Conservation (phyloP, 306 rosid genomes). For the Quercus berberidifolia region DNA sequence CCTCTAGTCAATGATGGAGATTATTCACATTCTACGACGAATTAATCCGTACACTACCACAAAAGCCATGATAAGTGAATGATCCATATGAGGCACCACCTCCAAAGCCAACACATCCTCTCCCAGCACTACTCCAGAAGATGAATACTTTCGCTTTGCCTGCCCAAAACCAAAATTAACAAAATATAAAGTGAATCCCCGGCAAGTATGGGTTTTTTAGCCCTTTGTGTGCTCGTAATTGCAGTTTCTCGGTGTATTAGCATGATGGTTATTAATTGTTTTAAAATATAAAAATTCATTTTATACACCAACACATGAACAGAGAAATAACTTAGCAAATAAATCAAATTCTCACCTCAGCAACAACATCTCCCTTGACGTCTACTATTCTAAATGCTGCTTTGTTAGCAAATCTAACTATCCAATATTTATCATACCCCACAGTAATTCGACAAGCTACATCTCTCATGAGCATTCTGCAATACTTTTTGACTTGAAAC, state of each 20-base stretch:
- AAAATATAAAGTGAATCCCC: background rate
- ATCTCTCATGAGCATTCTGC: slow-evolving; percentile 34
- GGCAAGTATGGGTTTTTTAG: too few species aligned
- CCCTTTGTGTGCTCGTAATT: too few species aligned
- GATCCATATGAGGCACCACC: slow-evolving; percentile 46
- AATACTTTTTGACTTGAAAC: slow-evolving; percentile 58
- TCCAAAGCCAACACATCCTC: slow-evolving; percentile 65
- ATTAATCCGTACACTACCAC: slow-evolving; percentile 62
- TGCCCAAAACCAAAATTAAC: slow-evolving; percentile 19
- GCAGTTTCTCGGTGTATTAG: too few species aligned
- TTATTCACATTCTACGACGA: slow-evolving; percentile 47
- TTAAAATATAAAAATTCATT: too few species aligned
- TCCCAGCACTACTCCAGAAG: slow-evolving; percentile 53
- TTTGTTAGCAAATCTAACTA: slow-evolving; percentile 42
- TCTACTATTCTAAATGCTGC: slow-evolving; percentile 44
- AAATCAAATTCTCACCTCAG: slow-evolving; percentile 50
- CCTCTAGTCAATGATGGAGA: background rate
- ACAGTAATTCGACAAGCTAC: slow-evolving; percentile 51
- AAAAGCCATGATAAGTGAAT: slow-evolving; percentile 60
- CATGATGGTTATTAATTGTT: too few species aligned
- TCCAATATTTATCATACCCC: slow-evolving; percentile 45
- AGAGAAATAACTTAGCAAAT: background rate
- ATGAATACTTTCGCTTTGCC: slow-evolving; percentile 60
- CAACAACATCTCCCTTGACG: slow-evolving; percentile 47
- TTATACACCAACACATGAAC: too few species aligned